Evolutionary conservation across 345 rosid genomes (phyloP).

Genomic region (Atalantia buxifolia): DNA sequence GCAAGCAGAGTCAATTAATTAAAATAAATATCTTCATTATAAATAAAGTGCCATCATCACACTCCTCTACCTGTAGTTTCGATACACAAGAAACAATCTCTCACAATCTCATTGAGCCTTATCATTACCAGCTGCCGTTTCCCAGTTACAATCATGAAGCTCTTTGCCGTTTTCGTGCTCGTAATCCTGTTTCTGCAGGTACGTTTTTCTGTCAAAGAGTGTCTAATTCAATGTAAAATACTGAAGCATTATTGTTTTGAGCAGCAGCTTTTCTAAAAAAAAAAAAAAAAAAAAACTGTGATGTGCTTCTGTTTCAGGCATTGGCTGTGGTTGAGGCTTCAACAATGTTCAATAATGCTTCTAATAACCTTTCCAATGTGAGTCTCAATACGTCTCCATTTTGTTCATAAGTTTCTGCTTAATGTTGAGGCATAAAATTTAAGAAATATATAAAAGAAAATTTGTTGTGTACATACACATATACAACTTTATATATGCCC

Average conservation of each 20-base stretch:
- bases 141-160: slow-evolving; percentile 24
- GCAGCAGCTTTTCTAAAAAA: no score
- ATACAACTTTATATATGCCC: no score
- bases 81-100: neutral
- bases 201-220: neutral
- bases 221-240: neutral
- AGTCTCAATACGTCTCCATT: neutral
- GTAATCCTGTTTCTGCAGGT: slow-evolving; percentile 28
- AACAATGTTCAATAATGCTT: slow-evolving; percentile 2
- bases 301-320: slow-evolving; percentile 14
- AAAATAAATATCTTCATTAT: neutral
- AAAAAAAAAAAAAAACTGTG: neutral
- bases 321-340: slow-evolving; percentile 8
- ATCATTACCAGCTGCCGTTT: neutral
- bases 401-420: no score
- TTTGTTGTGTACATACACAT: no score
- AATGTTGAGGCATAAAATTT: no score
- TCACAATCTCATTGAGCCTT: slow-evolving; percentile 8
- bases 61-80: neutral
- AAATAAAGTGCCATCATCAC: neutral
- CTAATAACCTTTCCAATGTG: slow-evolving; percentile 17
- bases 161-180: slow-evolving; percentile 17
- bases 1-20: neutral
- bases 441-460: no score
- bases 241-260: neutral